Conservation (phyloP, 2,329 filamentous ascomycete genomes). For the Apiospora malaysiana region DNA sequence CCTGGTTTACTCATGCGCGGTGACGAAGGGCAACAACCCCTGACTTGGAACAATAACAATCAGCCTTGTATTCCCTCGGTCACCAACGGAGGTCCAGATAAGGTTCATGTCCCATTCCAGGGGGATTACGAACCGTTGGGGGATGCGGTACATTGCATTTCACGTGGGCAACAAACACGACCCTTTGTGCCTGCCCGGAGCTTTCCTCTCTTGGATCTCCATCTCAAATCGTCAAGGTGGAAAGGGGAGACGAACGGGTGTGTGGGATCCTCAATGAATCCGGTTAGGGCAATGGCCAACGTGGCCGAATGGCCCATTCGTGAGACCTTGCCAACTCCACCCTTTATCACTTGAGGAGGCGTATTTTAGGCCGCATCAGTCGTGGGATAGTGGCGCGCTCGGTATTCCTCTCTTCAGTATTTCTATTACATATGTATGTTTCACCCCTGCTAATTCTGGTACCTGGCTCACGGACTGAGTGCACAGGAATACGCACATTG, state of each 20-base stretch:
- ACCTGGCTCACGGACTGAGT: neutral
- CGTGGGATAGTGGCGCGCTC: constrained; percentile 11
- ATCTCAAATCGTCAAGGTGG: neutral
- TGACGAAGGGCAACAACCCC: constrained; percentile 1
- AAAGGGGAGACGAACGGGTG: neutral
- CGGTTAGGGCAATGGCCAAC: neutral
- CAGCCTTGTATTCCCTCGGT: constrained; percentile 9
- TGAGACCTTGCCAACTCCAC: neutral
- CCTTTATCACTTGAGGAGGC: neutral
- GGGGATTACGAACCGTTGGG: neutral
- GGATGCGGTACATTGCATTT: neutral
- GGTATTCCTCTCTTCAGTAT: neutral
- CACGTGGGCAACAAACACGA: neutral
- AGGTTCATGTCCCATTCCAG: neutral
- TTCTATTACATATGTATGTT: constrained; percentile 7
- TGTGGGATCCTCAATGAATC: constrained; percentile 1
- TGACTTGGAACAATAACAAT: neutral
- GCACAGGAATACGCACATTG: neutral
- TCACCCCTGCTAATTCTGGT: neutral
- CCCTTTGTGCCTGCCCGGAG: constrained; percentile 5
- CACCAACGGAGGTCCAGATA: neutral
- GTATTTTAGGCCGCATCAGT: neutral
- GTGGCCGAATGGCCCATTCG: constrained; percentile 1
- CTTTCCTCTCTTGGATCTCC: neutral
- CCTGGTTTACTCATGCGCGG: neutral